Evolutionary conservation across 2,329 filamentous ascomycete species (phyloP).

Genomic region (Diaporthe citrichinensis): DNA sequence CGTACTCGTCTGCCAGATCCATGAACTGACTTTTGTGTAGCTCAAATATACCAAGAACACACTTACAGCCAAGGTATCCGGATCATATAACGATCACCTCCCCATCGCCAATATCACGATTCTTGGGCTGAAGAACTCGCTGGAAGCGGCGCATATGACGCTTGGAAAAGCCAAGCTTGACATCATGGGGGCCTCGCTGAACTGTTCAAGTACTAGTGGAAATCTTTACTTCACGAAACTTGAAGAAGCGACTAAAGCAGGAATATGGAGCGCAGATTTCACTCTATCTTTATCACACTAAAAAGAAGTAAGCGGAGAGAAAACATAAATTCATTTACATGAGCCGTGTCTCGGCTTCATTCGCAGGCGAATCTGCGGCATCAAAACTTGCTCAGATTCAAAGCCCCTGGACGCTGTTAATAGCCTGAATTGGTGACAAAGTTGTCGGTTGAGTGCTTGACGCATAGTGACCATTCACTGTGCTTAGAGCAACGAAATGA

Average conservation of each 20-base stretch:
- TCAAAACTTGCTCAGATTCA: too few species aligned
- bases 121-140: background rate
- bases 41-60: constrained; percentile 13
- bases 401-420: too few species aligned
- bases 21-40: background rate
- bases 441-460: too few species aligned
- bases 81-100: constrained; percentile 1
- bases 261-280: constrained; percentile 16
- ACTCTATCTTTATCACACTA: background rate
- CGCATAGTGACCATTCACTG: too few species aligned
- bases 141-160: background rate
- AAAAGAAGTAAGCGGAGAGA: background rate
- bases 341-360: too few species aligned
- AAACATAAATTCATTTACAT: too few species aligned
- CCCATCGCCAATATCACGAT: constrained; percentile 17
- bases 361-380: too few species aligned
- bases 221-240: constrained; percentile 1
- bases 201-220: background rate
- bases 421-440: too few species aligned
- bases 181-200: too few species aligned
- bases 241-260: background rate
- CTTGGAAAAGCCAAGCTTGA: background rate
- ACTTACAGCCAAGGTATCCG: background rate
- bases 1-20: background rate
- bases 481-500: too few species aligned